A percentile compares a stretch with the other conserved stretches of the same genome.
Conservation (phyloP, 331 rosid genomes). For the Pyrus hybrid region DNA sequence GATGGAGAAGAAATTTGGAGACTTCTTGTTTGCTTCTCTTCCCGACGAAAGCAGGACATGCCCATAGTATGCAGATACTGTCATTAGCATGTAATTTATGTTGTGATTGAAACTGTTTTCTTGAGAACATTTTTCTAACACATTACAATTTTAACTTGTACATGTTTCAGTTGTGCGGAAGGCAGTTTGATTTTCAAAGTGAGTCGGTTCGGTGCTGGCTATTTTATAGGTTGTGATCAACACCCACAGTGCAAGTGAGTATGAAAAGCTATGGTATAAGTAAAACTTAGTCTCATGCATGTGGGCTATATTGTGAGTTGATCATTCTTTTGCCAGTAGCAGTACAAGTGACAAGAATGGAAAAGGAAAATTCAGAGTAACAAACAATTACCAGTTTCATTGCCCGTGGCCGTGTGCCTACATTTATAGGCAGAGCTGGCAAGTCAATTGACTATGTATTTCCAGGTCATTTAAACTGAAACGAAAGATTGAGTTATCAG, state of each 20-base stretch:
- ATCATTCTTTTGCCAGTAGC: not conserved
- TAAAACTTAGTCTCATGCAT: not conserved
- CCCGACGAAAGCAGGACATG: constrained; percentile 59
- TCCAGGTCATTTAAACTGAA: not conserved
- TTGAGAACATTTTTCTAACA: constrained; percentile 1
- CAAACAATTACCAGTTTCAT: not conserved
- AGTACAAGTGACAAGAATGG: not conserved
- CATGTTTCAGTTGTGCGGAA: constrained; percentile 68
- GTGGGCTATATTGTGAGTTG: not conserved
- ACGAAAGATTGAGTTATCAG: not conserved
- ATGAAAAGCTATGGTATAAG: not conserved
- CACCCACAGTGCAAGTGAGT: constrained; percentile 98
- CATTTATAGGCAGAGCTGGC: not conserved
- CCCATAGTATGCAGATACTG: constrained; percentile 57
- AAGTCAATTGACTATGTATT: not conserved
- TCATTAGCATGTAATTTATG: not conserved
- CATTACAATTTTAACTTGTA: constrained; percentile 7
- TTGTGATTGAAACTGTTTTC: not conserved
- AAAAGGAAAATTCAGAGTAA: not conserved
- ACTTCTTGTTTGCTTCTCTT: constrained; percentile 62
- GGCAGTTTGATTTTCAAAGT: constrained; percentile 90
- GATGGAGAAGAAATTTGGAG: constrained; percentile 85
- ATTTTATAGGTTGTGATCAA: constrained; percentile 88
- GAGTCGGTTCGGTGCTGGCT: constrained; percentile 87
- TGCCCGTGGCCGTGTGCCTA: not conserved